phyloP scores from a whole-genome alignment of 2,329 filamentous ascomycete genomes.

The Sclerotinia trifoliorum region DNA sequence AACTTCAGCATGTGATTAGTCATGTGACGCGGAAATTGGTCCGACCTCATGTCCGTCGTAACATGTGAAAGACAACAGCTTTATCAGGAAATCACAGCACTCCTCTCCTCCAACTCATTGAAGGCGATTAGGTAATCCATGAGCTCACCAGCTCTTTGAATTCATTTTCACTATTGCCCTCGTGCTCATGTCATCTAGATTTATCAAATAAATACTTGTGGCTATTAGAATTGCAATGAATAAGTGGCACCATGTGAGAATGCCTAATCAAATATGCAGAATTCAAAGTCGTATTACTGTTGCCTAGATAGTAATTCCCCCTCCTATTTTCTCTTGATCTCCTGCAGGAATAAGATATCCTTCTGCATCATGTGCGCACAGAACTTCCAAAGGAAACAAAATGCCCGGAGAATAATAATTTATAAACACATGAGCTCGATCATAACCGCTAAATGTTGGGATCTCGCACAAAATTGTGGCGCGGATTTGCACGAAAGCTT shows the following conservation, averaged over 20 bases:
- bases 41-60: too few relatives aligned
- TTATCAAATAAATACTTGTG: background rate
- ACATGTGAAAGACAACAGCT: too few relatives aligned
- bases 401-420: too few relatives aligned
- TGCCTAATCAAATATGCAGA: background rate
- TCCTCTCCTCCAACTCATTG: background rate
- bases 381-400: background rate
- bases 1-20: too few relatives aligned
- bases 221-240: too few relatives aligned
- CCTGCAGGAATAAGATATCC: background rate
- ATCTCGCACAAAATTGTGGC: background rate
- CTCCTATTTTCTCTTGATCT: background rate
- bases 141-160: too few relatives aligned
- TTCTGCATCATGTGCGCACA: background rate
- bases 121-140: too few relatives aligned
- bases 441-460: background rate
- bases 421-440: too few relatives aligned
- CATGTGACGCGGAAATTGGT: too few relatives aligned
- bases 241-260: too few relatives aligned
- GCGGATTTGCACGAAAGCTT: too few relatives aligned
- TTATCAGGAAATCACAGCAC: too few relatives aligned
- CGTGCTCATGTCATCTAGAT: background rate
- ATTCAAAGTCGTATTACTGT: background rate
- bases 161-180: fast-evolving
- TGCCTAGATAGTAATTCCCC: background rate